These are phyloP conservation scores for Phytopythium vexans DNA, from an alignment of 352 stramenopile genomes.

Conservation along the genomic window DNA sequence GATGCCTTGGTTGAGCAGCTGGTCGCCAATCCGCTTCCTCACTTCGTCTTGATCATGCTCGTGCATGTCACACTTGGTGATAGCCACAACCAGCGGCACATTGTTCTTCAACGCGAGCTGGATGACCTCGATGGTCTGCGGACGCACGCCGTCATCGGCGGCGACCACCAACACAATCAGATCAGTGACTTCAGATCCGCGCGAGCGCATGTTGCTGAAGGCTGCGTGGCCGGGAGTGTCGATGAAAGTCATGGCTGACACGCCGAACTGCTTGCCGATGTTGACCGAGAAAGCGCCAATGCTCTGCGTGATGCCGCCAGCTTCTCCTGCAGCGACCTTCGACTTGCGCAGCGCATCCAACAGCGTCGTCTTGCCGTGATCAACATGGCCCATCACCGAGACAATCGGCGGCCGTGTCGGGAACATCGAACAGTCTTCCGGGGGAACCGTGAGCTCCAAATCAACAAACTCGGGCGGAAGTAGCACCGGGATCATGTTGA, in stretches of 20 bases:
- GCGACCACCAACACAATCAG: slow-evolving; percentile 98
- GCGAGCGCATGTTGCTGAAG: slow-evolving; percentile 97
- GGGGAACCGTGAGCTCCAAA: slow-evolving; percentile 56
- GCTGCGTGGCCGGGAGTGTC: slow-evolving; percentile 99
- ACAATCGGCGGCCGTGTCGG: slow-evolving; percentile 90
- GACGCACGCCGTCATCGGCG: slow-evolving; percentile 97
- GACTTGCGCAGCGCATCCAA: slow-evolving; percentile 93
- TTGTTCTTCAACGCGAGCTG: slow-evolving; percentile 92
- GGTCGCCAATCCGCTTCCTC: slow-evolving; percentile 60
- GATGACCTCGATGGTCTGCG: slow-evolving; percentile 97
- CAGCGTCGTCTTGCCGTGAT: slow-evolving; percentile 99
- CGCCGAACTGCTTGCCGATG: slow-evolving; percentile 80
- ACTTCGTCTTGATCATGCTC: slow-evolving; percentile 69
- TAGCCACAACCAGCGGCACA: slow-evolving; percentile 95
- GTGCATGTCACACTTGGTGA: slow-evolving; percentile 97
- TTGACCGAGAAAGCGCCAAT: slow-evolving; percentile 97
- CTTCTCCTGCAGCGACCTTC: slow-evolving; percentile 93
- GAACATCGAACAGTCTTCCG: slow-evolving; percentile 66
- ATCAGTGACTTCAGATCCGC: slow-evolving; percentile 97
- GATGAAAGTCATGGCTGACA: slow-evolving; percentile 93
- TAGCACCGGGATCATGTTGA: slow-evolving; percentile 85
- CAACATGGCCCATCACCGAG: slow-evolving; percentile 99
- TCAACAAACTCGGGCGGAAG: slow-evolving; percentile 82
- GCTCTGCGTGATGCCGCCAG: slow-evolving; percentile 99
- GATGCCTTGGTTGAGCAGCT: slow-evolving; percentile 93